Evolutionary conservation across 1,139 yeast species (phyloP), one percentile per base, ranked within the genome.

Genomic region (Zygosaccharomyces sapae): DNA sequence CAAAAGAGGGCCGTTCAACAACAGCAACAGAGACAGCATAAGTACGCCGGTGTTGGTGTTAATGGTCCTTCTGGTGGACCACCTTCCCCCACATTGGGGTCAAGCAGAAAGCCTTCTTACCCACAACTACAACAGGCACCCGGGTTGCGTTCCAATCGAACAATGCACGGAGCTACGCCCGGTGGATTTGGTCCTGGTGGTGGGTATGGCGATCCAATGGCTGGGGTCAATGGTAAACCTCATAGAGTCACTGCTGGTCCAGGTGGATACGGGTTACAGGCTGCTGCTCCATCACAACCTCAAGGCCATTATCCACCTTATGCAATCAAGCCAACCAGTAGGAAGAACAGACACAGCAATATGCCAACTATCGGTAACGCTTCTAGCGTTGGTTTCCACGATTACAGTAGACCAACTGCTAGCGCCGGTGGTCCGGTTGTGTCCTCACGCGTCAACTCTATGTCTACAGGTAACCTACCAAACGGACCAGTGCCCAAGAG

Each of bases 321-420:
- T 43, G 53, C 58, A 7, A 55, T 64, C 43, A 65, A 65, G 47
- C 65, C 67, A 22, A 62, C 68, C 1, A 65, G 68, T 47, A 62
- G 69, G 44, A 66, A 66, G 47, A 64, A 65, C 41, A 62, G 69
- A 55, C 51, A 54, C 25, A 64, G 67, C 42, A 59, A 61, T 38
- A 58, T 64, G 64, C 61, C 62, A 13, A 53, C 50, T 22, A 43
- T 66, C 19, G 65, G 68, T 7, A 59, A 56, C 48, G 67, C 68
- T 3, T 64, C 68, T 0, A 63, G 59, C 44, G 45, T 58, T 19
- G 55, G 53, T 10, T 48, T 58, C 38, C 47, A 46, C 25, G 55
- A 53, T 33, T 55, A 45, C 43, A 47, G 55, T 19, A 47, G 57
- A 41, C 46, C 55, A 4, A 45, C 46, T 27, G 44, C 50, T 10